Base-by-base conservation (phyloP, 2,329 filamentous ascomycete species). In the Achaetomium macrosporum region DNA sequence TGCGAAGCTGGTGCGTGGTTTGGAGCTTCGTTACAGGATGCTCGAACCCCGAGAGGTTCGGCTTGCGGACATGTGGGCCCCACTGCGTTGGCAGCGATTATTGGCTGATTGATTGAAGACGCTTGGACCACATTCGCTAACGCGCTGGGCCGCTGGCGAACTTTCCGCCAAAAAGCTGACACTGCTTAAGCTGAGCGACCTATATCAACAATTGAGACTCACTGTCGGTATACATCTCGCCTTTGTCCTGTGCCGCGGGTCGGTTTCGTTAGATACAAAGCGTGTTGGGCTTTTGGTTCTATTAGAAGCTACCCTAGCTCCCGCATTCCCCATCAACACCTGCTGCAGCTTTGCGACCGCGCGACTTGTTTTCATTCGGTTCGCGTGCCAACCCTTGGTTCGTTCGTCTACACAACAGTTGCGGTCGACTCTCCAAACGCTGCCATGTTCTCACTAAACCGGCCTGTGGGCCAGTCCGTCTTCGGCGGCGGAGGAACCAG, bases 1-100 rank as follows among this genome's bases (percentile, higher is more conserved):
- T 61, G 50, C 50, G 50, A 57, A 49, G 51, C 52, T 56, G 44
- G 11, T 61, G 61, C 56, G 61, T 61, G 61, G 60, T 64, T 68
- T 63, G 58, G 56, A 57, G 46, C 54, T 54, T n/a, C 10, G 35
- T 53, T 4, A 25, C 25, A 55, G 42, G 55, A 50, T 52, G 51
- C 51, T 47, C 42, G 47, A 36, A 44, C 50, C 48, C n/a, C 55
- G 42, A 51, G 58, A 59, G 56, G 58, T 57, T 58, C 58, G 57
- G 59, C 55, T 60, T 56, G 51, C 51, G 48, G 46, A 53, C 20
- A 15, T 55, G 56, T 54, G 54, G 57, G 56, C 44, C 57, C 50
- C 36, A 35, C 29, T 37, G 15, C 11, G 16, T 30, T 17, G 17
- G 12, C 17, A 6, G 5, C 29, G 15, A 6, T 56, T 53, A 60